phyloP scores from a whole-genome alignment of 73 alveolate species.

The Symbiodinium natans region DNA sequence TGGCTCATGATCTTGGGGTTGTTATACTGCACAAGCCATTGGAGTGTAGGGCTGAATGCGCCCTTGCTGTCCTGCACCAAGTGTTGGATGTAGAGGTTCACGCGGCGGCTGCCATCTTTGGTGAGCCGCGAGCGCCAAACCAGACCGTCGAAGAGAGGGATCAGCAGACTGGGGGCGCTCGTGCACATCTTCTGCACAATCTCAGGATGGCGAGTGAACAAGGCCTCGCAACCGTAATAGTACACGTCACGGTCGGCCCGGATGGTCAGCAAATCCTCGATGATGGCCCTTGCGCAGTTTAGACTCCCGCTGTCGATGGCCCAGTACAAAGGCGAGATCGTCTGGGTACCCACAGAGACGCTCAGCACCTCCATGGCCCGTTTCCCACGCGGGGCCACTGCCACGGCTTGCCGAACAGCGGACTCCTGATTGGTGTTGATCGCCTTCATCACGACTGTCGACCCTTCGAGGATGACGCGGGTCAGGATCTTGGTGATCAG shows the following conservation, averaged over 20 bases:
- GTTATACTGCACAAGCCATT: conserved; percentile 77
- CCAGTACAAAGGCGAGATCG: no score
- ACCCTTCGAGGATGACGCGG: neutral
- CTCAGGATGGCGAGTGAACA: conserved; percentile 70
- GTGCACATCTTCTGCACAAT: conserved; percentile 50
- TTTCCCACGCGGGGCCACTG: neutral
- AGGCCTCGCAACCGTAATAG: neutral
- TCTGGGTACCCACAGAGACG: no score
- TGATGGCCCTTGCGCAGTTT: neutral
- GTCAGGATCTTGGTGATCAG: neutral
- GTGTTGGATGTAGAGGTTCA: conserved; percentile 69
- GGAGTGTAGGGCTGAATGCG: conserved; percentile 40
- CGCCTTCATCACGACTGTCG: conserved; percentile 73
- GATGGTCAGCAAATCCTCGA: neutral
- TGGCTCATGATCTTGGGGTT: neutral
- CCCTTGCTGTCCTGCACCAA: conserved; percentile 65
- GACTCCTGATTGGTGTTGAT: conserved; percentile 77
- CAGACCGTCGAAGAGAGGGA: conserved; percentile 61
- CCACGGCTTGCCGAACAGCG: neutral
- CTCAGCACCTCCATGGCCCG: neutral
- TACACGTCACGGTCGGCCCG: neutral
- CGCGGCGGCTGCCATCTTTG: conserved; percentile 53
- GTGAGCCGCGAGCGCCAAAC: conserved; percentile 87
- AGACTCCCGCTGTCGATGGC: neutral
- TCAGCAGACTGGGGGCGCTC: conserved; percentile 58